phyloP scores from a whole-genome alignment of 169 alveolate genomes.

The Cryptosporidium sp. region DNA sequence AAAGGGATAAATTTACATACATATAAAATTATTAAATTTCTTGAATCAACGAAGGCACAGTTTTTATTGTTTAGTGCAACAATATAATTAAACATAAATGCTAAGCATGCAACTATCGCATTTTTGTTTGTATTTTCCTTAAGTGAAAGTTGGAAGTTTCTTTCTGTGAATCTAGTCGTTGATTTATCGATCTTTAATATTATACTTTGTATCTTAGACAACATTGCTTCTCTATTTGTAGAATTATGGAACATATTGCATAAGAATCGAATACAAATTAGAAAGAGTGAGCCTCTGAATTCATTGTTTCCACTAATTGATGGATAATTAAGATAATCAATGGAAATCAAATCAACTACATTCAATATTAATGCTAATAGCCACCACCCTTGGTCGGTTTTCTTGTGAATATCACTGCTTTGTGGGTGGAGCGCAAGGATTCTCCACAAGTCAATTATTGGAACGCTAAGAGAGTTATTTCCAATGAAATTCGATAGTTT shows the following conservation, averaged over 20 bases:
- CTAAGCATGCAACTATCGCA: slow-evolving; percentile 15
- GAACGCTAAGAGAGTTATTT: not conserved
- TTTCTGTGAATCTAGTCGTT: not conserved
- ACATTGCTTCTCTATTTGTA: slow-evolving; percentile 62
- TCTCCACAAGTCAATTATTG: slow-evolving; percentile 63
- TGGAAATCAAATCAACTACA: slow-evolving; percentile 16
- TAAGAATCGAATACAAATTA: slow-evolving; percentile 24
- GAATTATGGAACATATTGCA: slow-evolving; percentile 52
- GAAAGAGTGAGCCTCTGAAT: slow-evolving; percentile 4
- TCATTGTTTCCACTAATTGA: not conserved
- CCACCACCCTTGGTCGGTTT: slow-evolving; percentile 75
- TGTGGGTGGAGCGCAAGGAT: slow-evolving; percentile 73
- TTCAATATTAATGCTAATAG: slow-evolving; percentile 20
- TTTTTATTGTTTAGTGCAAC: slow-evolving; percentile 25
- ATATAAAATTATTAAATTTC: slow-evolving; percentile 2
- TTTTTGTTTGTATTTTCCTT: slow-evolving; percentile 20
- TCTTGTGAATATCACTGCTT: slow-evolving; percentile 73
- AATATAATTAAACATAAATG: slow-evolving; percentile 31
- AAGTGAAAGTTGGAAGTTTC: slow-evolving; percentile 1
- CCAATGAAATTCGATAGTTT: slow-evolving; percentile 22
- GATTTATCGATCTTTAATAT: not conserved
- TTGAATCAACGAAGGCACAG: not conserved
- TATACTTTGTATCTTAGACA: not conserved
- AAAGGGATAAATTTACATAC: slow-evolving; percentile 12
- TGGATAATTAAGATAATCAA: not conserved